Conservation (phyloP, 2,329 filamentous ascomycete species). For the Aschersonia sp. region DNA sequence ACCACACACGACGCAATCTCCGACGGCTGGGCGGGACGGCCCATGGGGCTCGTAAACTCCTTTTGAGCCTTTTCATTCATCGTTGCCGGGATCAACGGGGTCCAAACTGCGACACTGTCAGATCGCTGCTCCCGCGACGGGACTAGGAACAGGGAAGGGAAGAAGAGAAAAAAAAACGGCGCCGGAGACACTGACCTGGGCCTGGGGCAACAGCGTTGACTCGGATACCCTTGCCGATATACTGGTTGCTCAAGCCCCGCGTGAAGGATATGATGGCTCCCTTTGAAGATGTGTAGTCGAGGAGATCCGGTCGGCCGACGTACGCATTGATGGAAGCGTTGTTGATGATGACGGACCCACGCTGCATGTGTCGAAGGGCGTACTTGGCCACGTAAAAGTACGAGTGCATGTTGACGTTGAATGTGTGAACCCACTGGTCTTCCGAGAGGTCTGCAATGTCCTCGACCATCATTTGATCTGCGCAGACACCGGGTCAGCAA, state of each 20-base stretch:
- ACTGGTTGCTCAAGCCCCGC: slow-evolving; percentile 62
- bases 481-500: neutral
- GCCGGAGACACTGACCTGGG: slow-evolving; percentile 23
- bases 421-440: slow-evolving; percentile 67
- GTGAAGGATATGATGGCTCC: slow-evolving; percentile 71
- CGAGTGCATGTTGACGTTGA: slow-evolving; percentile 71
- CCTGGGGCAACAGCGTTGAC: slow-evolving; percentile 68
- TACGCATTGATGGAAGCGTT: slow-evolving; percentile 76
- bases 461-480: slow-evolving; percentile 43
- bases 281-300: slow-evolving; percentile 72
- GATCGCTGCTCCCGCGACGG: neutral
- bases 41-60: slow-evolving; percentile 61
- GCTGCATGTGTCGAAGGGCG: slow-evolving; percentile 56
- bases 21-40: slow-evolving; percentile 62
- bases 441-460: slow-evolving; percentile 59
- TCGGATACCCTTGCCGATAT: slow-evolving; percentile 54
- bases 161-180: neutral
- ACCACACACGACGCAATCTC: slow-evolving; percentile 75
- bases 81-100: slow-evolving; percentile 57
- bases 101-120: slow-evolving; percentile 41
- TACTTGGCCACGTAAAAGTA: slow-evolving; percentile 75
- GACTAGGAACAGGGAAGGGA: neutral
- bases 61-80: slow-evolving; percentile 59
- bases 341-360: slow-evolving; percentile 70
- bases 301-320: slow-evolving; percentile 62